phyloP scores from a whole-genome alignment of 805 yeast genomes.

The Myxozyma geophila region DNA sequence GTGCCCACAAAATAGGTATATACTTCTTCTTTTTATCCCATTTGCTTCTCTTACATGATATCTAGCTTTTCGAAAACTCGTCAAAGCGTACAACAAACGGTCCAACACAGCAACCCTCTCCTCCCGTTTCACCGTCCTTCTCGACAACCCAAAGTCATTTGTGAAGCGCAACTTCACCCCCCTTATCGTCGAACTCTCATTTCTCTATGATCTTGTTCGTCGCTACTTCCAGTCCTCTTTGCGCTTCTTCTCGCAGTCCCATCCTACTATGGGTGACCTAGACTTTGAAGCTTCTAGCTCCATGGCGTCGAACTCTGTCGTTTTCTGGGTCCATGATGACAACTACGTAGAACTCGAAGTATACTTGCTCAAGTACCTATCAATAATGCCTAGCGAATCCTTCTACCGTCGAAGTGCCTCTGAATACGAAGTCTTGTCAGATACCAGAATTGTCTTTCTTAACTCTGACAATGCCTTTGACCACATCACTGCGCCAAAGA shows the following conservation, averaged over 20 bases:
- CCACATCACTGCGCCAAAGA: constrained; percentile 3
- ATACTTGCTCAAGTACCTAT: constrained; percentile 51
- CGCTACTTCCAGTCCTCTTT: constrained; percentile 30
- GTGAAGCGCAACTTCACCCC: constrained; percentile 63
- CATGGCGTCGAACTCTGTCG: constrained; percentile 45
- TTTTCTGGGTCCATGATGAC: constrained; percentile 64
- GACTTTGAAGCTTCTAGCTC: constrained; percentile 46
- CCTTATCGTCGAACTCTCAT: constrained; percentile 63
- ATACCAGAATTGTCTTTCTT: constrained; percentile 29
- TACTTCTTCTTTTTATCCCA: constrained; percentile 35
- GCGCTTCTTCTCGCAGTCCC: constrained; percentile 26
- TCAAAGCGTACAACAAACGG: constrained; percentile 67
- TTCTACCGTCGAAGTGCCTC: constrained; percentile 22
- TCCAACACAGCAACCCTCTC: constrained; percentile 46
- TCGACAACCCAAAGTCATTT: constrained; percentile 59
- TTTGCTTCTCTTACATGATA: neutral
- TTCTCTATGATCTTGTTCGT: constrained; percentile 57
- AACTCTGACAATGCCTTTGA: constrained; percentile 10
- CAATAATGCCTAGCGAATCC: constrained; percentile 34
- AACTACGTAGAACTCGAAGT: constrained; percentile 60
- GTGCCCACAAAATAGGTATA: constrained; percentile 68
- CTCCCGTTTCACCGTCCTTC: constrained; percentile 43
- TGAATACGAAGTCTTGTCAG: constrained; percentile 27
- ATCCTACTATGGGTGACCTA: constrained; percentile 38
- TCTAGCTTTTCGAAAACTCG: constrained; percentile 59